Conservation (phyloP, 768 basidiomycete genomes). For the Naganishia kalamii region DNA sequence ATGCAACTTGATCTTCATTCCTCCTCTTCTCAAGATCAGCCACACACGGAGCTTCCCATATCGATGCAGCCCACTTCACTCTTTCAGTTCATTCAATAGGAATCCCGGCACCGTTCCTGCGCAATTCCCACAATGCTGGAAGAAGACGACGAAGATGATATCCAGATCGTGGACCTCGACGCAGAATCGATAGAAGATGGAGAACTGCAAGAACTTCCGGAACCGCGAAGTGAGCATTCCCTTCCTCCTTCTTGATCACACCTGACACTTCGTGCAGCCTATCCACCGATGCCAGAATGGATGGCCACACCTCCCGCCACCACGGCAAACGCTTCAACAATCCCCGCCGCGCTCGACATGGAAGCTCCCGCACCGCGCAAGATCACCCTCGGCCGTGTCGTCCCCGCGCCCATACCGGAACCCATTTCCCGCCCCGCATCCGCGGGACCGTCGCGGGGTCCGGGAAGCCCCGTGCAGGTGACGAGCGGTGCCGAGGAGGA, state of each 20-base stretch:
- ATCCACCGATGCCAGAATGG: conserved; percentile 10
- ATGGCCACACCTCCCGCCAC: background rate
- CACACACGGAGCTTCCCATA: too few species aligned
- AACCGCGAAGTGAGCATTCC: background rate
- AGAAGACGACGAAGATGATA: conserved; percentile 7
- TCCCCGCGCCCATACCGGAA: background rate
- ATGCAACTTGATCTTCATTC: too few species aligned
- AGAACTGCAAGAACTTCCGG: background rate
- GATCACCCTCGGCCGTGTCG: background rate
- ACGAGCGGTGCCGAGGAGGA: background rate
- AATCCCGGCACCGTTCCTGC: too few species aligned
- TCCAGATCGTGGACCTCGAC: background rate
- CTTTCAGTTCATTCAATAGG: too few species aligned
- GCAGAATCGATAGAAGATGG: background rate
- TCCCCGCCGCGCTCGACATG: background rate
- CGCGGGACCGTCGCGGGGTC: background rate
- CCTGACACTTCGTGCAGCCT: background rate
- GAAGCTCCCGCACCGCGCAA: background rate
- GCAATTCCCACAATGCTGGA: background rate
- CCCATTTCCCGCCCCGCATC: background rate
- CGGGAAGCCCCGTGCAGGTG: background rate
- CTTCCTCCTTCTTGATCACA: background rate
- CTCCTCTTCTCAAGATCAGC: too few species aligned
- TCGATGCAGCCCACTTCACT: too few species aligned
- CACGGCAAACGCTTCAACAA: background rate